These are phyloP conservation scores for Tetracentron sinense DNA, from an alignment of 164 flowering plant species.

Conservation along the genomic window DNA sequence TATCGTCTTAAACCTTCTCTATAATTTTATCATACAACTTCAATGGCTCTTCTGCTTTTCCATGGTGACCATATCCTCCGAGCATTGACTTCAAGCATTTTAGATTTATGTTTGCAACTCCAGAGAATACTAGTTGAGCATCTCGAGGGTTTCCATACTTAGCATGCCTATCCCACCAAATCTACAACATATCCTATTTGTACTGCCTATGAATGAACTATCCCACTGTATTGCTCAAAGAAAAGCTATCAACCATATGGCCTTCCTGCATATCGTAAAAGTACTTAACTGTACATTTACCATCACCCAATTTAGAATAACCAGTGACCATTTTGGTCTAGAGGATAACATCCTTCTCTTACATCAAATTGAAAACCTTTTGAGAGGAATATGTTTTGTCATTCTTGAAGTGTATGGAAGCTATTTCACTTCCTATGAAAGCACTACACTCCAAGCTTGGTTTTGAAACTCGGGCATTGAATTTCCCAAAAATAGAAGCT, in stretches of 20 bases:
- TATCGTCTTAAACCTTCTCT: conserved; percentile 46
- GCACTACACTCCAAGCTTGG: conserved; percentile 48
- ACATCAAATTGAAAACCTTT: conserved; percentile 38
- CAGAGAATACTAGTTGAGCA: conserved; percentile 43
- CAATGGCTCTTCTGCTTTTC: conserved; percentile 58
- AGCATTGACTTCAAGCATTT: conserved; percentile 88
- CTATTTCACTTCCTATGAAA: conserved; percentile 56
- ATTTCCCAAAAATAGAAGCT: conserved; percentile 45
- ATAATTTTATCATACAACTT: conserved; percentile 40
- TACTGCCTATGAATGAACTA: conserved; percentile 57
- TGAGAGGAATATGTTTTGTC: conserved; percentile 43
- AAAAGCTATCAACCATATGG: conserved; percentile 51
- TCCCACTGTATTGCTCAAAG: conserved; percentile 74
- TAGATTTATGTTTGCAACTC: conserved; percentile 50
- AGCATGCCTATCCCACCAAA: conserved; percentile 75
- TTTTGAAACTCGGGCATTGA: conserved; percentile 58
- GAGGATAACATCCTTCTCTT: conserved; percentile 59
- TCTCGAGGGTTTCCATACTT: conserved; percentile 60
- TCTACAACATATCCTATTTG: conserved; percentile 55
- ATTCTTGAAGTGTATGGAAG: conserved; percentile 69
- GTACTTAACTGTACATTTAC: conserved; percentile 48
- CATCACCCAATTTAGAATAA: conserved; percentile 46
- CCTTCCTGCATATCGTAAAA: conserved; percentile 60
- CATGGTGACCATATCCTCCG: conserved; percentile 74
- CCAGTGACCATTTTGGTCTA: conserved; percentile 91